Evolutionary conservation across 2,329 filamentous ascomycete species (phyloP), one percentile per base, ranked within the genome.

Genomic region (Orbilia ellipsospora): DNA sequence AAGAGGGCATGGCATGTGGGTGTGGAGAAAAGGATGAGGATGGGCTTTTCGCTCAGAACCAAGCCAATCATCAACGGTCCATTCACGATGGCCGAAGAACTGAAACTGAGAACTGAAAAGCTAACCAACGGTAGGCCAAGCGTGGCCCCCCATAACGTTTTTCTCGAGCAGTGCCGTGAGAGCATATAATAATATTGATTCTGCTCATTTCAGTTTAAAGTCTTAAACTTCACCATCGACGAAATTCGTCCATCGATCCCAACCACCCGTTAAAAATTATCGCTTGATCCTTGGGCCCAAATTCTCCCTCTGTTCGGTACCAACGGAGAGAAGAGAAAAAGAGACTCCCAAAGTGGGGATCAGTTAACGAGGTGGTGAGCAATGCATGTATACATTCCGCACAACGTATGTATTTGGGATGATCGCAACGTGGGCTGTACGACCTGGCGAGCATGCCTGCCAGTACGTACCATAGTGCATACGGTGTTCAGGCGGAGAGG

Each of bases 381-480:
- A 36, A 45, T 60, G 54, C 44, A 54, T 48, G 28, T 57, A 18
- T 69, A 23, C 66, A 59, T 59, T 59, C 31, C 44, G 20, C 45
- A 31, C 5, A n/a, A 13, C 7, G 57, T 18, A 40, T 40, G 48
- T 52, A 48, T 2, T 10, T 36, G 31, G 44, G 44, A 48, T 10
- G 55, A n/a, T 68, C 64, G 55, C 45, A 68, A 68, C 64, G 65
- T 62, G 65, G 48, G 66, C 48, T 64, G 67, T 72, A 72, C 67
- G 10, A 72, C 66, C 59, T 57, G 57, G 64, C 51, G 36, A 12
- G 55, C 40, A 68, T 36, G 31, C 31, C 5, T 36, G 31, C 31
- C 31, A 4, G 31, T 36, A 10, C 8, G 31, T 36, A 10, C 31
- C 18, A 42, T 51, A 12, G 7, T 15, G 12, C 31, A 54, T 36